Base-by-base conservation (phyloP, 352 stramenopile species). In the Globisporangium ultimum region DNA sequence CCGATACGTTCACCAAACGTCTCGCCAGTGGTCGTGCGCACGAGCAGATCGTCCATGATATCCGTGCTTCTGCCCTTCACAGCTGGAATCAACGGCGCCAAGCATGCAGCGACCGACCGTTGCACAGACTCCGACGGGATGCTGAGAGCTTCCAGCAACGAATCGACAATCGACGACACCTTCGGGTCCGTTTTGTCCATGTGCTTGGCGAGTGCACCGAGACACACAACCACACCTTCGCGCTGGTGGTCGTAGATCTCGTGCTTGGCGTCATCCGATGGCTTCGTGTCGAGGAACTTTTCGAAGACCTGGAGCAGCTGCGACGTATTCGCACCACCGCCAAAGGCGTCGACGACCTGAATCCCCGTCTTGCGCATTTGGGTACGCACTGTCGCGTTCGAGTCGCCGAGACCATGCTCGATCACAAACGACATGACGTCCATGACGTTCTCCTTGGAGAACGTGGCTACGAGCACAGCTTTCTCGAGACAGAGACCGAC, bases 121-220 rank as follows among this genome's bases (percentile, higher is more conserved):
- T 98, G 95, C 24, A 98, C 93, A 15, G 89, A 89, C 64, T 98
- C 95, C 8, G 89, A 97, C 18, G 95, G 95, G 50, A 96, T 98
- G 22, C 69, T 78, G 43, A 98, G 78, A 17, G 92, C 76, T 59
- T 96, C 87, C 14, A 97, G 52, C 11, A 98, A 74, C 32, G 71
- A 87, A 53, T 97, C 80, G 24, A 97, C 80, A 53, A 96, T 97
- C 38, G 69, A 84, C 14, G 83, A 77, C 3, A 98, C 90, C 63
- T 96, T 96, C 3, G 88, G 83, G 56, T 98, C 89, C 17, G 66
- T 81, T 59, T 89, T 83, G 58, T 87, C 74, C 78, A 98, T 93
- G 71, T 97, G 89, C 70, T 90, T 93, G 20, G 89, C 89, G n/a
- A 96, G 59, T 1, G 86, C 78, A 46, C 91, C 92, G 22, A 97